A percentile compares a stretch with the other conserved stretches of the same genome.
Evolutionary conservation across 139 green algal species (phyloP).

Genomic region (Axilococcus clingmanii): DNA sequence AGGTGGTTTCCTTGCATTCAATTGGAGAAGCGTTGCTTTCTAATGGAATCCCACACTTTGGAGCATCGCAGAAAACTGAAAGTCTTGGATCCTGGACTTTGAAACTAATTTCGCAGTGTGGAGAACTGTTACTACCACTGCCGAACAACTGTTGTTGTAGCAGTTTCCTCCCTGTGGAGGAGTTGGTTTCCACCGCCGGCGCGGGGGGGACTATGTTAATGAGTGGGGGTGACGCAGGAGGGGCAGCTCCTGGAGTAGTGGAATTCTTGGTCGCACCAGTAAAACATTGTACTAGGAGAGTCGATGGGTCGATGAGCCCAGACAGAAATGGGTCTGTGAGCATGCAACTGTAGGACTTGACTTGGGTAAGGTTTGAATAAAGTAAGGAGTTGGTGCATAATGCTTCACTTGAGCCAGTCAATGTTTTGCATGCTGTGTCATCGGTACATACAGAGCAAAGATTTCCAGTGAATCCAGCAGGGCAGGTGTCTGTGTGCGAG

Average conservation of each 20-base stretch:
- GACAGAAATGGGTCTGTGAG: conserved; percentile 1
- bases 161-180: neutral
- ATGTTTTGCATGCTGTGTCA: conserved; percentile 23
- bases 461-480: conserved; percentile 16
- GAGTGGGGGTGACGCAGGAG: neutral
- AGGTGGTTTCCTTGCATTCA: conserved; percentile 6
- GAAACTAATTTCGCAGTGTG: conserved; percentile 9
- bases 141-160: neutral
- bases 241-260: neutral
- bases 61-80: conserved; percentile 1
- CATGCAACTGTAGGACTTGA: conserved; percentile 31
- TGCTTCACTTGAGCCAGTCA: conserved; percentile 11
- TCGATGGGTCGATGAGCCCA: neutral
- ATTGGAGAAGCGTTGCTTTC: conserved; percentile 5
- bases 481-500: conserved; percentile 9
- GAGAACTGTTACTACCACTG: no score
- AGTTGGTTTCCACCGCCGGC: neutral
- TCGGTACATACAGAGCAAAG: conserved; percentile 27
- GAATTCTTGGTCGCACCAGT: neutral
- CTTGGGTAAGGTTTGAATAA: conserved; percentile 16
- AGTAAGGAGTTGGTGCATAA: conserved; percentile 29
- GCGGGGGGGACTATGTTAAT: neutral
- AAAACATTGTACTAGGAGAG: neutral
- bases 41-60: neutral
- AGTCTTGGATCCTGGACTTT: conserved; percentile 3